phyloP scores from a whole-genome alignment of 2,329 filamentous ascomycete species.

The Monilinia polystroma region DNA sequence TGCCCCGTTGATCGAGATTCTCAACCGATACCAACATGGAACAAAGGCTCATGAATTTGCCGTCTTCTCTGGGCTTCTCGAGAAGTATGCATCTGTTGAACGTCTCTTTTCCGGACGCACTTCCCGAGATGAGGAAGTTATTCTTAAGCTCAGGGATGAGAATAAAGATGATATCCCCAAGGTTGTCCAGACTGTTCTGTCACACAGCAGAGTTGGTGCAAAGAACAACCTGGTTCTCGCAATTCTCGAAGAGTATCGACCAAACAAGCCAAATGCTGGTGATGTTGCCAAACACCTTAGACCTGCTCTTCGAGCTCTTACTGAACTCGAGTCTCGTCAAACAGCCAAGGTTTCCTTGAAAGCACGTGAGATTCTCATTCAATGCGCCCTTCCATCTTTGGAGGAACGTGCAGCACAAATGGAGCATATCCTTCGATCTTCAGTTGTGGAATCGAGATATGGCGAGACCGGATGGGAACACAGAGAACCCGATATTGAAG shows the following conservation, averaged over 20 bases:
- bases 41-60: constrained; percentile 87
- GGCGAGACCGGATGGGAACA: constrained; percentile 97
- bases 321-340: constrained; percentile 81
- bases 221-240: constrained; percentile 94
- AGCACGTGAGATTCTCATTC: constrained; percentile 94
- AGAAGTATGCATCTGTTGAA: constrained; percentile 81
- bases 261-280: constrained; percentile 86
- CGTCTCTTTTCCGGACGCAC: constrained; percentile 82
- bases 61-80: constrained; percentile 75
- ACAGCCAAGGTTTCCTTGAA: constrained; percentile 95
- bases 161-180: constrained; percentile 88
- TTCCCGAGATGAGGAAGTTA: constrained; percentile 86
- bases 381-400: constrained; percentile 91
- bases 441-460: constrained; percentile 94
- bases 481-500: constrained; percentile 81
- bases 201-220: constrained; percentile 84
- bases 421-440: constrained; percentile 96
- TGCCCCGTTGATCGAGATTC: constrained; percentile 72
- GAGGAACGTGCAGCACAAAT: constrained; percentile 95
- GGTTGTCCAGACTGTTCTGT: constrained; percentile 86
- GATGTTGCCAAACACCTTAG: constrained; percentile 88
- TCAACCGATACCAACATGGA: constrained; percentile 79
- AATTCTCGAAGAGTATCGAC: constrained; percentile 89
- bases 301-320: constrained; percentile 76
- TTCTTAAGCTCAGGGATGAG: constrained; percentile 90